These are phyloP conservation scores for Heliamphora exappendiculata DNA, from an alignment of 148 eudicot species.

Conservation along the genomic window DNA sequence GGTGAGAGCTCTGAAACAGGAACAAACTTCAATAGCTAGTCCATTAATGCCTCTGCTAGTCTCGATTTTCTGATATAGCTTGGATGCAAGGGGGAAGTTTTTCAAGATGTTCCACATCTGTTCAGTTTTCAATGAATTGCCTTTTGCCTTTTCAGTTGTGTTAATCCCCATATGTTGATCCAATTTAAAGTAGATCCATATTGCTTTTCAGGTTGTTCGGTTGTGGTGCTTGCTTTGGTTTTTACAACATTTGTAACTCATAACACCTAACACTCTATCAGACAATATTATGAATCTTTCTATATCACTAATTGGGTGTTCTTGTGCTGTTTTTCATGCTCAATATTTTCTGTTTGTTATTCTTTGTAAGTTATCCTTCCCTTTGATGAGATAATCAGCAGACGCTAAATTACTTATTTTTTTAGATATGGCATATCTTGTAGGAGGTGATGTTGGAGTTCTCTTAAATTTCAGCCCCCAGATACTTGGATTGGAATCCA, in stretches of 20 bases:
- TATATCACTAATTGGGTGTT: neutral
- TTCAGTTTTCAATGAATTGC: neutral
- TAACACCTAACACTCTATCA: neutral
- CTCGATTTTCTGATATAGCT: neutral
- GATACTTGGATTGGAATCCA: neutral
- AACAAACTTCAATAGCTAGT: conserved; percentile 2
- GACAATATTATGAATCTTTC: neutral
- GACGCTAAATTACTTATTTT: no score
- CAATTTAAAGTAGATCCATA: neutral
- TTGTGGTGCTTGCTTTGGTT: no score
- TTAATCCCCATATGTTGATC: neutral
- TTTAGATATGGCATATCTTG: neutral
- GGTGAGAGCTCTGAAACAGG: neutral
- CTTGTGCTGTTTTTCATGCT: neutral
- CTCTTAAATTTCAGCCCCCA: neutral
- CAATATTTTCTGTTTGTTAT: neutral
- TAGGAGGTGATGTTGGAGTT: neutral
- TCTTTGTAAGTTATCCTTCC: no score
- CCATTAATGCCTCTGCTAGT: neutral
- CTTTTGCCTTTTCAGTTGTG: neutral
- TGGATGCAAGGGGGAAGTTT: neutral
- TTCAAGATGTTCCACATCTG: conserved; percentile 5
- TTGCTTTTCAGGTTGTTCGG: no score
- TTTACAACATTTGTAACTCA: no score
- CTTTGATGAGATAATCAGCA: no score